Conservation (phyloP, 2,329 filamentous ascomycete species). For the Sporothrix phasma region DNA sequence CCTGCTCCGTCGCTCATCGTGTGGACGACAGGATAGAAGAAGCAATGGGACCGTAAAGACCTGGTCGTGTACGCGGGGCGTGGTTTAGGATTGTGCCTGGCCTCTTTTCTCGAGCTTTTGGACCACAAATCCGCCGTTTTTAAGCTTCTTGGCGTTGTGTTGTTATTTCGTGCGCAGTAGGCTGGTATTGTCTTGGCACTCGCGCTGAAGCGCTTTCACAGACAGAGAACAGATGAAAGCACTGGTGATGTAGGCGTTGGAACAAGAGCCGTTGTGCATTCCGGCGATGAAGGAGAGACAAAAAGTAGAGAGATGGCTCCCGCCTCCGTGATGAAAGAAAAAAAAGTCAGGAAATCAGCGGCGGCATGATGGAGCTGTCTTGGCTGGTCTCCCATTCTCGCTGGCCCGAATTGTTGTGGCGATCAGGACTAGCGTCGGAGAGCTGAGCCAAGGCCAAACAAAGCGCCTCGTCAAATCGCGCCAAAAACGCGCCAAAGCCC, state of each 20-base stretch:
- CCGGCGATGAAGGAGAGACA: background rate
- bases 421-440: background rate
- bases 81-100: too few species aligned
- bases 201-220: too few species aligned
- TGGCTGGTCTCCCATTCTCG: background rate
- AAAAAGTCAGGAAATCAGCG: background rate
- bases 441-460: background rate
- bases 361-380: background rate
- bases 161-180: background rate
- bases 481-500: background rate
- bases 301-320: background rate
- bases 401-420: background rate
- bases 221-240: background rate
- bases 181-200: too few species aligned
- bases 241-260: background rate
- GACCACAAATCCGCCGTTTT: too few species aligned
- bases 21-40: too few species aligned
- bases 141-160: too few species aligned
- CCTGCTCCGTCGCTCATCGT: conserved; percentile 1
- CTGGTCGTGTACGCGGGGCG: too few species aligned
- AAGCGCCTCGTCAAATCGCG: background rate
- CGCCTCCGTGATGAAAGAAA: background rate
- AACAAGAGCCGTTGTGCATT: too few species aligned
- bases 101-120: too few species aligned
- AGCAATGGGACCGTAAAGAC: too few species aligned